phyloP scores from a whole-genome alignment of 192 early-diverging fungal species.

The Backusella liffmaniae region DNA sequence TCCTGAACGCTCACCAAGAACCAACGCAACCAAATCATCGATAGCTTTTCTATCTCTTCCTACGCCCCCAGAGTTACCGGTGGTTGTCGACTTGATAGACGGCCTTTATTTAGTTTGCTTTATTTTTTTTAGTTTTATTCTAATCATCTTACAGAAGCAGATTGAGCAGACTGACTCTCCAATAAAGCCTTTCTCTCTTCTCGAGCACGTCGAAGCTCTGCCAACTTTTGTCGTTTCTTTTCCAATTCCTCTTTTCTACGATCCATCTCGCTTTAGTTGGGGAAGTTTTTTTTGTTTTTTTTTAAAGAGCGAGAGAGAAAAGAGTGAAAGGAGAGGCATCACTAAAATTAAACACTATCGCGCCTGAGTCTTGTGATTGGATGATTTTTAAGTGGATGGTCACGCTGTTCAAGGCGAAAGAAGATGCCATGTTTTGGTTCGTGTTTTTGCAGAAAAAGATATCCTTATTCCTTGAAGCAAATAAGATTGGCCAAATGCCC shows the following conservation, averaged over 20 bases:
- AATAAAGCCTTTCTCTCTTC: constrained; percentile 69
- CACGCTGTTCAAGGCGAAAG: background rate
- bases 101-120: background rate
- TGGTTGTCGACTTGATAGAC: background rate
- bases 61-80: constrained; percentile 7
- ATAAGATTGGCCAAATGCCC: too few relatives aligned
- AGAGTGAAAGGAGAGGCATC: background rate
- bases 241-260: constrained; percentile 80
- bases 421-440: too few relatives aligned
- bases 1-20: constrained; percentile 68
- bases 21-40: constrained; percentile 82
- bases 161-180: constrained; percentile 33
- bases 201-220: constrained; percentile 78
- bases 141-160: constrained; percentile 17
- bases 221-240: constrained; percentile 89
- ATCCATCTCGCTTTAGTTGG: constrained; percentile 47
- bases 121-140: background rate
- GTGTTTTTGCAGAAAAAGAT: too few relatives aligned
- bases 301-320: background rate
- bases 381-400: background rate
- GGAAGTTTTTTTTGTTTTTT: background rate
- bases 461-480: too few relatives aligned
- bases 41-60: constrained; percentile 62
- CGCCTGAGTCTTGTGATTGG: background rate
- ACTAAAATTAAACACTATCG: background rate